Evolutionary conservation across 2,329 filamentous ascomycete species (phyloP).

Genomic region (Teratosphaeria gauchensis): DNA sequence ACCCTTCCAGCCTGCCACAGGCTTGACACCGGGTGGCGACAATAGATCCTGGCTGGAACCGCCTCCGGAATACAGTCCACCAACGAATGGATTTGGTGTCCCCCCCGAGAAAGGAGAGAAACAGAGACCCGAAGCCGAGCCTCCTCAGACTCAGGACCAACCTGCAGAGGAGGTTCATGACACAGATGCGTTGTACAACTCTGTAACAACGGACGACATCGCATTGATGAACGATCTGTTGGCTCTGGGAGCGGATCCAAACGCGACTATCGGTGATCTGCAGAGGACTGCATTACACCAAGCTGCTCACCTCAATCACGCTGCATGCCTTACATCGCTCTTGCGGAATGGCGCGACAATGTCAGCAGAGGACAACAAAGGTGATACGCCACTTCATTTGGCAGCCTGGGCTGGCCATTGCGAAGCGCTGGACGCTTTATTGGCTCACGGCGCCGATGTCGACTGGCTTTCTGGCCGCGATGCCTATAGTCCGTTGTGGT

Average conservation of each 20-base stretch:
- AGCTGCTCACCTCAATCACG: conserved; percentile 20
- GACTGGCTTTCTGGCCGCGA: conserved; percentile 20
- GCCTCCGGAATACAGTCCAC: conserved; percentile 20
- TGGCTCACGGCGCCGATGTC: conserved; percentile 17
- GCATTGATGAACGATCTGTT: conserved; percentile 12
- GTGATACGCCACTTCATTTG: conserved; percentile 20
- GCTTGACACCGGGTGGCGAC: conserved; percentile 15
- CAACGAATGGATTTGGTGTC: conserved; percentile 1
- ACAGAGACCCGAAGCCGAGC: conserved; percentile 3
- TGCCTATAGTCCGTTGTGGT: conserved; percentile 21
- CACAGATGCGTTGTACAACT: conserved; percentile 14
- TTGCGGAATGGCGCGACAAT: conserved; percentile 14
- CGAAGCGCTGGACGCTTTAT: conserved; percentile 15
- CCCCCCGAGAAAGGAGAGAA: conserved; percentile 9
- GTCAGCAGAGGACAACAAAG: conserved; percentile 16
- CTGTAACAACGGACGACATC: conserved; percentile 14
- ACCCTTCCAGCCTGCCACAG: conserved; percentile 7
- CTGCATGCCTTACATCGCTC: conserved; percentile 10
- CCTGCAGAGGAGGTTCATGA: conserved; percentile 7
- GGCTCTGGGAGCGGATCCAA: conserved; percentile 7
- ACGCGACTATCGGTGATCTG: conserved; percentile 13
- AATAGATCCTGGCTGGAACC: conserved; percentile 18
- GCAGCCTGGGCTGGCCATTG: conserved; percentile 21
- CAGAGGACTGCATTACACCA: conserved; percentile 21
- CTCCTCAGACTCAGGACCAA: conserved; percentile 5